Percentiles rank a stretch among this genome's conserved stretches.
phyloP scores from a whole-genome alignment of 1,284 basidiomycete species.

The Cystobasidiaceae sp. region DNA sequence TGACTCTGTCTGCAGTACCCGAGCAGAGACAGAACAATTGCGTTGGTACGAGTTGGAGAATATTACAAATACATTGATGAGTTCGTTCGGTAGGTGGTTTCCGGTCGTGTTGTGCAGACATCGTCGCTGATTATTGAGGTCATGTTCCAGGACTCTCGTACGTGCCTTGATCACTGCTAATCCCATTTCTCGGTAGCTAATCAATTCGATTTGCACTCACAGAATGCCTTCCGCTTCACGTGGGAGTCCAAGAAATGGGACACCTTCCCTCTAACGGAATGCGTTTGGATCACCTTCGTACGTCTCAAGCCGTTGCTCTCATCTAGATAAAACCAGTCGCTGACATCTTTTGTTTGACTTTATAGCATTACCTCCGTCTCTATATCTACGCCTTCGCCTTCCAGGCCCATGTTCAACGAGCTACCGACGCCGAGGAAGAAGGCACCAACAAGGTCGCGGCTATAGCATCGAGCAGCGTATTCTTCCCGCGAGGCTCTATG shows the following conservation, averaged over 20 bases:
- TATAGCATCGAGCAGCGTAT: constrained; percentile 14
- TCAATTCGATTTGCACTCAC: neutral
- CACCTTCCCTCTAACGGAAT: constrained; percentile 40
- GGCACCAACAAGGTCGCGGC: constrained; percentile 20
- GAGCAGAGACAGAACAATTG: constrained; percentile 46
- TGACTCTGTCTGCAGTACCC: constrained; percentile 41
- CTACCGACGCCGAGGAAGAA: constrained; percentile 23
- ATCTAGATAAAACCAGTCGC: neutral
- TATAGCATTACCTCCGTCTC: constrained; percentile 49
- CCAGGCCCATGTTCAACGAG: constrained; percentile 49
- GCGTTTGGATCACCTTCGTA: constrained; percentile 41
- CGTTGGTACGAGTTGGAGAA: constrained; percentile 48
- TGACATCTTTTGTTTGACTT: constrained; percentile 24
- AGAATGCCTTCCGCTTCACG: constrained; percentile 41
- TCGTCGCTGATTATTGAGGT: no score
- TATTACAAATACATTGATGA: constrained; percentile 49
- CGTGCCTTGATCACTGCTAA: no score
- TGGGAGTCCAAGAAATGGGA: constrained; percentile 46
- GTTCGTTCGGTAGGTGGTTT: no score
- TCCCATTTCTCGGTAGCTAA: no score
- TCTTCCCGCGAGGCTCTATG: constrained; percentile 37
- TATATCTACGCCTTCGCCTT: constrained; percentile 50
- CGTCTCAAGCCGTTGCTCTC: neutral
- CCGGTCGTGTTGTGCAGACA: no score
- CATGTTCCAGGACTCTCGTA: no score